Evolutionary conservation across 148 eudicot genomes (phyloP).

Genomic region (Rhododendron mucronatum): DNA sequence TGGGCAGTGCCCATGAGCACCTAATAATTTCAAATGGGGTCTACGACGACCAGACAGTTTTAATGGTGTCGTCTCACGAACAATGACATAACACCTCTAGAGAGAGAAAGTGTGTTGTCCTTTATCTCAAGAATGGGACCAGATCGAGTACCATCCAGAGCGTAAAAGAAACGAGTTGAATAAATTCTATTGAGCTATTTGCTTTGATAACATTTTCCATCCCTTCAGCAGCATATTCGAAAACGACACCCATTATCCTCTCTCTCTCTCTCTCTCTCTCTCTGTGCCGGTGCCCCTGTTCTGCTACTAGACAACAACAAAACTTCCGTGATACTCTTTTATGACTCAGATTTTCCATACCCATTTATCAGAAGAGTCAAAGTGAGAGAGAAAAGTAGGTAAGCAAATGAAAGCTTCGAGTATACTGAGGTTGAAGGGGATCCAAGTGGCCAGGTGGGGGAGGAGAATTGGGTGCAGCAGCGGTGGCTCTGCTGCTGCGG

Average conservation of each 20-base stretch:
- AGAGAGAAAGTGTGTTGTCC: not conserved
- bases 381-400: not conserved
- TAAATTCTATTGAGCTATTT: not conserved
- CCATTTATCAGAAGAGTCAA: not conserved
- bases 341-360: not conserved
- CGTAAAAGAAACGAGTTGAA: not conserved
- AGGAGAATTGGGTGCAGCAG: not conserved
- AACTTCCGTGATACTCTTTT: not conserved
- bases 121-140: not conserved
- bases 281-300: not conserved
- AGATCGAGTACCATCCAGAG: not conserved
- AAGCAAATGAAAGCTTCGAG: not conserved
- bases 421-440: not conserved
- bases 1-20: no score
- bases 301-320: not conserved
- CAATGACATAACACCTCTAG: not conserved
- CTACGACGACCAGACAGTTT: not conserved
- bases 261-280: no score
- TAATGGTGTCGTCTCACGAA: not conserved
- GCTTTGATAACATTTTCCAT: not conserved
- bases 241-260: not conserved
- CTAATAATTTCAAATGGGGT: not conserved
- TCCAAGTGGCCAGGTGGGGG: not conserved
- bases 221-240: not conserved
- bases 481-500: not conserved